phyloP scores from a whole-genome alignment of 495 filamentous ascomycete genomes.

The Articulospora tetracladia region DNA sequence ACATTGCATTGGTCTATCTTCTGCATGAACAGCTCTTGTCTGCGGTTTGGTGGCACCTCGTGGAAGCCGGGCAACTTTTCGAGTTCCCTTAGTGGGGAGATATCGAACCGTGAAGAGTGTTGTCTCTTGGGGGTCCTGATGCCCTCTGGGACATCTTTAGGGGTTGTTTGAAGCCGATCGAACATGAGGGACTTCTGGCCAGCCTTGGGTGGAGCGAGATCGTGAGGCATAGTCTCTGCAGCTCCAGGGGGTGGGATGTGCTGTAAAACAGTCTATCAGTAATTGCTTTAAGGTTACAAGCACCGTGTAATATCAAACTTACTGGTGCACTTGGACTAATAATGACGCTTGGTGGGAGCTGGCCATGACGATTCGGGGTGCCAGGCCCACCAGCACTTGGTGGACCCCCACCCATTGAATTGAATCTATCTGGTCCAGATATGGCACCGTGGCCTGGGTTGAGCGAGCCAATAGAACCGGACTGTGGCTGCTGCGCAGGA shows the following conservation, averaged over 20 bases:
- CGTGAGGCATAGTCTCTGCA: slow-evolving; percentile 96
- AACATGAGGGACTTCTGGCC: slow-evolving; percentile 85
- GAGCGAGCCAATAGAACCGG: slow-evolving; percentile 30
- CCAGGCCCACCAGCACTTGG: slow-evolving; percentile 50
- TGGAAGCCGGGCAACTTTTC: slow-evolving; percentile 99
- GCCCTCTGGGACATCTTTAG: slow-evolving; percentile 93
- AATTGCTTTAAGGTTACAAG: slow-evolving; percentile 1
- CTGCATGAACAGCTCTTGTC: slow-evolving; percentile 99
- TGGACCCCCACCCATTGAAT: slow-evolving; percentile 29
- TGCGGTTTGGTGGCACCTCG: slow-evolving; percentile 89
- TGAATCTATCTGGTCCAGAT: slow-evolving; percentile 41
- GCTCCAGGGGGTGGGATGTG: slow-evolving; percentile 92
- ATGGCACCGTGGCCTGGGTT: slow-evolving; percentile 24
- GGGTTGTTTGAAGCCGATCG: slow-evolving; percentile 86
- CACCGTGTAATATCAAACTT: slow-evolving; percentile 36
- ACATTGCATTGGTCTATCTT: slow-evolving; percentile 99
- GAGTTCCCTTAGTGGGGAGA: slow-evolving; percentile 92
- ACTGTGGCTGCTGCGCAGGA: slow-evolving; percentile 38
- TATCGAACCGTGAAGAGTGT: slow-evolving; percentile 95
- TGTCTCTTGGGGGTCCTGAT: slow-evolving; percentile 93
- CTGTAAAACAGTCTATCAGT: slow-evolving; percentile 39
- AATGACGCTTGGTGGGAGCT: slow-evolving; percentile 83
- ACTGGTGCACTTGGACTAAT: slow-evolving; percentile 95
- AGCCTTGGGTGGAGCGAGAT: slow-evolving; percentile 88
- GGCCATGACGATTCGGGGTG: slow-evolving; percentile 66